Conservation (phyloP, 257 asterid genomes). For the Capsicum baccatum region DNA sequence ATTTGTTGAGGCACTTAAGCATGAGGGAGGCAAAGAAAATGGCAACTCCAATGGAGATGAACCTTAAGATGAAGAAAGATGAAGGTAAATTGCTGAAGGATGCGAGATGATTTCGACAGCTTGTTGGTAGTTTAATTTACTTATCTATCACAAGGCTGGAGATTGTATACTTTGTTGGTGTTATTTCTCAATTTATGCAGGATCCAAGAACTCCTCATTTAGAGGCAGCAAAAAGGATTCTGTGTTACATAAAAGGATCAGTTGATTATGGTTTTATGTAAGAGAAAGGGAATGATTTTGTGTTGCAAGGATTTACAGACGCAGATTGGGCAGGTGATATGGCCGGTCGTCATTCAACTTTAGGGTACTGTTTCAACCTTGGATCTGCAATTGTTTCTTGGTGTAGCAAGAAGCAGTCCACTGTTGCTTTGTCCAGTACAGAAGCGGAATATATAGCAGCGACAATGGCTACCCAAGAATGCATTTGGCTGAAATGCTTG, state of each 20-base stretch:
- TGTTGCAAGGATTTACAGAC: not conserved
- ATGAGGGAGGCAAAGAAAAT: slow-evolving; percentile 38
- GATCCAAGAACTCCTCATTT: slow-evolving; percentile 20
- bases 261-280: slow-evolving; percentile 29
- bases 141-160: slow-evolving; percentile 33
- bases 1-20: slow-evolving; percentile 27
- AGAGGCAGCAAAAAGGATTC: slow-evolving; percentile 34
- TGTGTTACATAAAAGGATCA: slow-evolving; percentile 26
- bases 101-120: slow-evolving; percentile 30
- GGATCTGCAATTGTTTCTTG: not conserved
- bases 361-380: not conserved
- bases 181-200: slow-evolving; percentile 38
- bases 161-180: slow-evolving; percentile 34
- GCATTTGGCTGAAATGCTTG: slow-evolving; percentile 16
- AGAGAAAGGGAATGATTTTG: not conserved
- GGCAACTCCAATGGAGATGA: slow-evolving; percentile 38
- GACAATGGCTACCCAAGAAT: slow-evolving; percentile 28
- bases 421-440: not conserved
- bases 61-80: slow-evolving; percentile 33
- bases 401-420: slow-evolving; percentile 28
- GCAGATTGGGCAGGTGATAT: not conserved
- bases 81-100: slow-evolving; percentile 33
- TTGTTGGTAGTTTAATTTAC: slow-evolving; percentile 33
- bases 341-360: not conserved
- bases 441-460: not conserved